Percentiles rank a stretch among this genome's conserved stretches.
Evolutionary conservation across 768 basidiomycete genomes (phyloP).

Genomic region (Kwoniella sp.): DNA sequence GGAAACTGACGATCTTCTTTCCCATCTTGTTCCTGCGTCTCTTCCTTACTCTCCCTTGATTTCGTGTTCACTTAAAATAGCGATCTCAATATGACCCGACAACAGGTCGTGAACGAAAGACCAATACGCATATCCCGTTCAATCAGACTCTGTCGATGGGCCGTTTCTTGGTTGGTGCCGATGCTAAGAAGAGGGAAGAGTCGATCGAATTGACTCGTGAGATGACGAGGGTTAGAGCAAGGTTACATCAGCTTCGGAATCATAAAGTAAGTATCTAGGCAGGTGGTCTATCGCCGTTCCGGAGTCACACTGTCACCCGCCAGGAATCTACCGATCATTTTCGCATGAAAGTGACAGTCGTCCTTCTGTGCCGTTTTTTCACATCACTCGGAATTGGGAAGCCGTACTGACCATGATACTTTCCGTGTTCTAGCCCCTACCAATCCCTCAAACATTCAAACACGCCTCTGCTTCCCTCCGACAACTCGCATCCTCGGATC

Average conservation of each 20-base stretch:
- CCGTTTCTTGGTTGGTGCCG: constrained; percentile 79
- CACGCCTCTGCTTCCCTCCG: constrained; percentile 29
- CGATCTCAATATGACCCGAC: constrained; percentile 74
- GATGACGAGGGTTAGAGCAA: constrained; percentile 67
- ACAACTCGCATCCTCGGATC: constrained; percentile 7
- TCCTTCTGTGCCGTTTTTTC: too few relatives aligned
- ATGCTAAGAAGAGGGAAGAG: constrained; percentile 69
- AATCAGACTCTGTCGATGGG: constrained; percentile 85
- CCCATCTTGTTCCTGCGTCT: too few relatives aligned
- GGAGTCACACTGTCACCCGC: too few relatives aligned
- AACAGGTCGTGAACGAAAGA: constrained; percentile 88
- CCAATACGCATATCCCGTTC: constrained; percentile 92
- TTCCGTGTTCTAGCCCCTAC: too few relatives aligned
- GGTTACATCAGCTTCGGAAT: constrained; percentile 68
- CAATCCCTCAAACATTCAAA: constrained; percentile 38
- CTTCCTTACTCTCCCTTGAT: too few relatives aligned
- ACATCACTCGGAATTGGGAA: too few relatives aligned
- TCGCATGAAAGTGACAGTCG: too few relatives aligned
- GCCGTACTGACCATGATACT: too few relatives aligned
- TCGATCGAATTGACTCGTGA: constrained; percentile 71
- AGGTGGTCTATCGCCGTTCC: too few relatives aligned
- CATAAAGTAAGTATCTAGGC: constrained; percentile 76
- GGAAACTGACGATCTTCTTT: too few relatives aligned
- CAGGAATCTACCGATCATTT: too few relatives aligned
- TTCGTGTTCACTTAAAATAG: too few relatives aligned